phyloP scores from a whole-genome alignment of 2,329 filamentous ascomycete species.

The Exophiala xenobiotica region DNA sequence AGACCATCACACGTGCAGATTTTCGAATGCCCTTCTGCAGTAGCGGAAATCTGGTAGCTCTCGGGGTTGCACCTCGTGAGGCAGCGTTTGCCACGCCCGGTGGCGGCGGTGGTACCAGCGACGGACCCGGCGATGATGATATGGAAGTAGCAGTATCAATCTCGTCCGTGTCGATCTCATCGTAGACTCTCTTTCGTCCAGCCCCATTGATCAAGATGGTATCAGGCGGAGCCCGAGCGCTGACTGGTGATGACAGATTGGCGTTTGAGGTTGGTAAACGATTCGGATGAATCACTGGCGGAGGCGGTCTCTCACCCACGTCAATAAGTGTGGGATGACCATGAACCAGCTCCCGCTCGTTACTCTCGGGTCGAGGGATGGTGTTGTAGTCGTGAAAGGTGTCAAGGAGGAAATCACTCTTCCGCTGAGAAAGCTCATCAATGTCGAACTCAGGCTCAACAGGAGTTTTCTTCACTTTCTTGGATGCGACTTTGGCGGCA shows the following conservation, averaged over 20 bases:
- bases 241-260: slow-evolving; percentile 37
- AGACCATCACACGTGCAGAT: slow-evolving; percentile 66
- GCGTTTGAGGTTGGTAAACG: slow-evolving; percentile 24
- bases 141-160: slow-evolving; percentile 31
- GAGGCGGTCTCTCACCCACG: slow-evolving; percentile 13
- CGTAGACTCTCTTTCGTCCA: slow-evolving; percentile 27
- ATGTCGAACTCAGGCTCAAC: slow-evolving; percentile 22
- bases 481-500: slow-evolving; percentile 9
- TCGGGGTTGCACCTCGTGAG: slow-evolving; percentile 34
- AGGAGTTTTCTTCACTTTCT: slow-evolving; percentile 19
- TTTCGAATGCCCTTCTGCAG: slow-evolving; percentile 59
- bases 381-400: slow-evolving; percentile 29
- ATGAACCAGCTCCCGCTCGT: slow-evolving; percentile 24
- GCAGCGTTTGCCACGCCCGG: slow-evolving; percentile 55
- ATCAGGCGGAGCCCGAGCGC: slow-evolving; percentile 37
- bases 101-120: slow-evolving; percentile 34
- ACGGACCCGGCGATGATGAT: slow-evolving; percentile 31
- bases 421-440: slow-evolving; percentile 24
- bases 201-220: slow-evolving; percentile 38
- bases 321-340: slow-evolving; percentile 9
- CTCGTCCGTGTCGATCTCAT: slow-evolving; percentile 31
- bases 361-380: slow-evolving; percentile 24
- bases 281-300: slow-evolving; percentile 29
- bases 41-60: slow-evolving; percentile 41
- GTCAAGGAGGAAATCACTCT: slow-evolving; percentile 19